Percentiles rank a stretch among this genome's conserved stretches.
Evolutionary conservation across 208 protist species (phyloP).

Genomic region (Acanthamoeba culbertsoni): DNA sequence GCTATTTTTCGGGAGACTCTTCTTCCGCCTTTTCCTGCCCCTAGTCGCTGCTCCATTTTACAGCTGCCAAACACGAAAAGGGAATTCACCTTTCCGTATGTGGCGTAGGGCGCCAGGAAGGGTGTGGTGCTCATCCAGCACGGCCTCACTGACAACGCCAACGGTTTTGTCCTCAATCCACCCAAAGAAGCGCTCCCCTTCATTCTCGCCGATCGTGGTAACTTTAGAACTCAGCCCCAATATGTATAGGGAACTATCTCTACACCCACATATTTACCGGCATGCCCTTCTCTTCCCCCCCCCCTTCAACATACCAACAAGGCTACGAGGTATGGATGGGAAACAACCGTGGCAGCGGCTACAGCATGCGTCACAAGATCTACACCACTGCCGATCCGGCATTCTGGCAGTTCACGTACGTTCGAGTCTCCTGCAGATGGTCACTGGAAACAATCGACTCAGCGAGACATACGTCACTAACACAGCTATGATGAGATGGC

Average conservation of each 20-base stretch:
- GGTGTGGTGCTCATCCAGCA: not conserved
- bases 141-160: not conserved
- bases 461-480: too few relatives aligned
- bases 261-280: too few relatives aligned
- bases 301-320: too few relatives aligned
- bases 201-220: conserved; percentile 47
- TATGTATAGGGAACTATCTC: too few relatives aligned
- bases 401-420: conserved; percentile 59
- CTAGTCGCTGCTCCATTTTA: not conserved
- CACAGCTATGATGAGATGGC: conserved; percentile 54
- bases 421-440: not conserved
- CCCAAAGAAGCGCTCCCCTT: conserved; percentile 51
- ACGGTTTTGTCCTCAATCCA: not conserved
- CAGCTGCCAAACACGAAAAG: not conserved
- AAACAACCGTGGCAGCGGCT: conserved; percentile 60
- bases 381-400: not conserved
- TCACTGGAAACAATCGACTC: too few relatives aligned
- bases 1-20: not conserved
- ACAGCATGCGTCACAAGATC: conserved; percentile 38
- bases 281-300: too few relatives aligned
- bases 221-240: too few relatives aligned
- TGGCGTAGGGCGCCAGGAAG: not conserved
- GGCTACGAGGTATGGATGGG: conserved; percentile 67
- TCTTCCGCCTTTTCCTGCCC: not conserved
- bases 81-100: not conserved